Base-by-base conservation (phyloP, 2,329 filamentous ascomycete genomes). In the Fusarium praegraminearum region DNA sequence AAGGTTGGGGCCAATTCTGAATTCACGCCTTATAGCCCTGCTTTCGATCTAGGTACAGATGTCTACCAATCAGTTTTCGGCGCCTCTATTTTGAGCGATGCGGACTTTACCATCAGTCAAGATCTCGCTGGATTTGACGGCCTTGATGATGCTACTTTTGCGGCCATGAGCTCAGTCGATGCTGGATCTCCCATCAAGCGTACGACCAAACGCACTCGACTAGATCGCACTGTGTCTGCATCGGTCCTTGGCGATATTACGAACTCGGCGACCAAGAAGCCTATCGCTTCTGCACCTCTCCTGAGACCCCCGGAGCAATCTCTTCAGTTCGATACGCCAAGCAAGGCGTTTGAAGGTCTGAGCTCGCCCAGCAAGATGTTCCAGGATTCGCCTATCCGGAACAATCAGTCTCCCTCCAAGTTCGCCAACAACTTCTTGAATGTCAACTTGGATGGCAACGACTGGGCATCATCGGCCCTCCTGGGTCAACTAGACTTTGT, bases 151-250 rank as follows among this genome's bases (percentile, higher is more conserved):
- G 69, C 72, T 40, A 59, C 75, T 5, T 79, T 78, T 60, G 72
- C 78, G 6, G 77, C 80, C 55, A 80, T 85, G 76, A 82, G 84
- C 65, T 81, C 83, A 10, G 79, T 82, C 9, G 84, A 86, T 35
- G 82, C 82, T 51, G 88, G 90, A 3, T 93, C 91, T 13, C 91
- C 91, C 1, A 81, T 89, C 62, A 93, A 93, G 81, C 86, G 86
- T 58, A 86, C 87, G 5, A 82, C 80, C 11, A 86, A 81, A 78
- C 89, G 89, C 71, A 84, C 85, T 53, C 87, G 89, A 46, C 77
- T 91, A 18, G 89, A 91, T 70, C 87, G 90, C 63, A 86, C 90
- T 9, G 84, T 85, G 45, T 91, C 89, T 7, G 83, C 86, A 11
- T 88, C 87, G 62, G 86, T 88, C 13, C 82, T 93, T 24, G 84